Conservation (phyloP, 1,284 basidiomycete genomes). For the Bjerkandera adusta region DNA sequence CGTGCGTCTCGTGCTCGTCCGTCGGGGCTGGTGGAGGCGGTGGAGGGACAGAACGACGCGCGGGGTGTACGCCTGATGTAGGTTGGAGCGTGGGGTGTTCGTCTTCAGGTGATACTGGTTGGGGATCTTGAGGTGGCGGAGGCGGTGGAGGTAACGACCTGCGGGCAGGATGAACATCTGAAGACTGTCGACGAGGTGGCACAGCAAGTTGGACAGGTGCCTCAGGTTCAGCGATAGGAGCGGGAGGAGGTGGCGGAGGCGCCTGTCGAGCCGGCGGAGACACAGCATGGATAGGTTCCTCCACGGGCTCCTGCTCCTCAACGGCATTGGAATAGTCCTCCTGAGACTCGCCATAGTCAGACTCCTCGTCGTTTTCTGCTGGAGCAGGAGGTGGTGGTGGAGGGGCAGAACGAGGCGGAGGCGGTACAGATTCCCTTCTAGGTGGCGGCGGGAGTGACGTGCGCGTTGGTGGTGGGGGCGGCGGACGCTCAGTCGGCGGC, state of each 20-base stretch:
- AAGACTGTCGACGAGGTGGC: background rate
- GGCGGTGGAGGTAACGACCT: constrained; percentile 5
- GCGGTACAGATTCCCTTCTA: background rate
- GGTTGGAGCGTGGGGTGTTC: too few relatives aligned
- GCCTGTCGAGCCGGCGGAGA: too few relatives aligned
- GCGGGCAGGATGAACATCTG: background rate
- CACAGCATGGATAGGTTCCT: too few relatives aligned
- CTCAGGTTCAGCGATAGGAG: background rate
- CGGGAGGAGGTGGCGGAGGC: background rate
- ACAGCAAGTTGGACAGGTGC: too few relatives aligned
- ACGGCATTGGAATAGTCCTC: background rate
- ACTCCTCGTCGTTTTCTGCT: background rate
- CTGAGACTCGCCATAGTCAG: background rate
- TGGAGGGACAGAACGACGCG: too few relatives aligned
- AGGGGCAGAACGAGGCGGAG: background rate
- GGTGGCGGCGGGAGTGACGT: too few relatives aligned
- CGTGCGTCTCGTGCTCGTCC: too few relatives aligned
- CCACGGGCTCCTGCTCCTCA: background rate
- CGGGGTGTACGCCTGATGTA: too few relatives aligned
- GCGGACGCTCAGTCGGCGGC: too few relatives aligned
- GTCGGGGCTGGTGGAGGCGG: too few relatives aligned
- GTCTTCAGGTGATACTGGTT: background rate
- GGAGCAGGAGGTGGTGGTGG: background rate
- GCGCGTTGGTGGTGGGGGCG: too few relatives aligned
- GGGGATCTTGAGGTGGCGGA: constrained; percentile 2